These are phyloP conservation scores for Naganishia sp. DNA, from an alignment of 1,284 basidiomycete genomes.

Conservation along the genomic window DNA sequence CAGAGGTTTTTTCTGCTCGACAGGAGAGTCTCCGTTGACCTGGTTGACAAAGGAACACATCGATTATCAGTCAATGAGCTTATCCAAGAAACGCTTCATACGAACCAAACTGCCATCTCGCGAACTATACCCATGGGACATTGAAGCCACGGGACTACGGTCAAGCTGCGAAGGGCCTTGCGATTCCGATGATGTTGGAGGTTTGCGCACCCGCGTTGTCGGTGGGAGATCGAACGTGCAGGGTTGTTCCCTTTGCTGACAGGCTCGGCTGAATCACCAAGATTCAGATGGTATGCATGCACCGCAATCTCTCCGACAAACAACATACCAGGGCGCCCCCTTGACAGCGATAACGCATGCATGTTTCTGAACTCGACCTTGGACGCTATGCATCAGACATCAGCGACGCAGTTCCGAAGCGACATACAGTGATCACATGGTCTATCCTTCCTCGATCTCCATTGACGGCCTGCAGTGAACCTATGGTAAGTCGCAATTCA, in stretches of 20 bases:
- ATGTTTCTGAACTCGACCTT: conserved; percentile 42
- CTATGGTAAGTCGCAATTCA: background rate
- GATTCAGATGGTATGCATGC: too few species aligned
- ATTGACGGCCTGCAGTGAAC: background rate
- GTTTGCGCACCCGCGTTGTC: conserved; percentile 37
- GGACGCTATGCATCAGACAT: background rate
- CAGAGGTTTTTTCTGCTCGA: background rate
- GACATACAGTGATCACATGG: conserved; percentile 39
- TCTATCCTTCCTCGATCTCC: conserved; percentile 34
- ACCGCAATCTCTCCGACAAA: too few species aligned
- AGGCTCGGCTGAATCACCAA: conserved; percentile 31
- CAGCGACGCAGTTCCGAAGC: too few species aligned
- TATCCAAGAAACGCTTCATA: too few species aligned
- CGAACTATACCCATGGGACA: conserved; percentile 18
- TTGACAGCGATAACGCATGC: conserved; percentile 39
- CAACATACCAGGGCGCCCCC: conserved; percentile 35
- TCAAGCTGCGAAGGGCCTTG: background rate
- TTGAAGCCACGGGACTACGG: conserved; percentile 14
- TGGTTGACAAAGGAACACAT: background rate
- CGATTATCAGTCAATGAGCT: background rate
- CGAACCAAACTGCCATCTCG: conserved; percentile 16
- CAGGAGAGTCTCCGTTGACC: conserved; percentile 19
- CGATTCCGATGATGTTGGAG: background rate
- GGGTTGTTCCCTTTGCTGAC: conserved; percentile 32
- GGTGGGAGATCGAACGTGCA: conserved; percentile 44